Percentiles rank a stretch among this genome's conserved stretches.
These are phyloP conservation scores for Cladosporium phlei DNA, from an alignment of 2,329 filamentous ascomycete species.

Conservation along the genomic window DNA sequence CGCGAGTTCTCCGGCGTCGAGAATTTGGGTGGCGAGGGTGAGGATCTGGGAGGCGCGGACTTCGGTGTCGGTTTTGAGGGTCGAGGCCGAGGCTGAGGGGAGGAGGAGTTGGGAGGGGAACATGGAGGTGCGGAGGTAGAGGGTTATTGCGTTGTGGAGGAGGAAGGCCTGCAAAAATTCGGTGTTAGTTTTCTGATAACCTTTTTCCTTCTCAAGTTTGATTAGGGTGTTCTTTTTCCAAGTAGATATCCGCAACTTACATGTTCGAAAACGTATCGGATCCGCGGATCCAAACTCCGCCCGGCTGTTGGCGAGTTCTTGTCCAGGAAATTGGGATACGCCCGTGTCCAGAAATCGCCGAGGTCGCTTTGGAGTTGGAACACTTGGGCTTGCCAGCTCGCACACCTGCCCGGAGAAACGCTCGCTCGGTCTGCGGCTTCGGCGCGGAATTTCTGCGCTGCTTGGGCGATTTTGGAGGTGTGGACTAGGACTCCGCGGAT, in stretches of 20 bases:
- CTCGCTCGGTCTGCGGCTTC: slow-evolving; percentile 24
- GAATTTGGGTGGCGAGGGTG: slow-evolving; percentile 38
- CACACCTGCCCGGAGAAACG: slow-evolving; percentile 20
- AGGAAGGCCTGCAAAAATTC: slow-evolving; percentile 36
- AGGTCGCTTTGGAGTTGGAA: slow-evolving; percentile 27
- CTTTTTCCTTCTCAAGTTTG: too few species aligned
- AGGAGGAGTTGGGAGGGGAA: slow-evolving; percentile 43
- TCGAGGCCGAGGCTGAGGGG: slow-evolving; percentile 29
- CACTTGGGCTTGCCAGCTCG: slow-evolving; percentile 25
- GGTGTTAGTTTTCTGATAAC: too few species aligned
- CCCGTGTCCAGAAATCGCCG: slow-evolving; percentile 25
- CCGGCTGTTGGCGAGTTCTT: slow-evolving; percentile 22
- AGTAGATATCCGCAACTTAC: slow-evolving; percentile 39
- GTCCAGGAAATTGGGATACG: slow-evolving; percentile 26
- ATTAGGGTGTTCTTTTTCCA: slow-evolving; percentile 25
- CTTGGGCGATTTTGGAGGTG: slow-evolving; percentile 42
- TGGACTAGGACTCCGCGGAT: slow-evolving; percentile 43
- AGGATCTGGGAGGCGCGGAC: slow-evolving; percentile 44
- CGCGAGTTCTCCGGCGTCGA: slow-evolving; percentile 35
- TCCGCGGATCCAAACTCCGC: slow-evolving; percentile 29
- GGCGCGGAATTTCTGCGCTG: slow-evolving; percentile 38
- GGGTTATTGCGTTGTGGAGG: slow-evolving; percentile 45
- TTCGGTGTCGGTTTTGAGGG: slow-evolving; percentile 39
- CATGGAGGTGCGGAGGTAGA: slow-evolving; percentile 53
- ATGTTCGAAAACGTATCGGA: slow-evolving; percentile 37